These are phyloP conservation scores for Porcisia hertigi DNA, from an alignment of 208 protist genomes.

Conservation along the genomic window DNA sequence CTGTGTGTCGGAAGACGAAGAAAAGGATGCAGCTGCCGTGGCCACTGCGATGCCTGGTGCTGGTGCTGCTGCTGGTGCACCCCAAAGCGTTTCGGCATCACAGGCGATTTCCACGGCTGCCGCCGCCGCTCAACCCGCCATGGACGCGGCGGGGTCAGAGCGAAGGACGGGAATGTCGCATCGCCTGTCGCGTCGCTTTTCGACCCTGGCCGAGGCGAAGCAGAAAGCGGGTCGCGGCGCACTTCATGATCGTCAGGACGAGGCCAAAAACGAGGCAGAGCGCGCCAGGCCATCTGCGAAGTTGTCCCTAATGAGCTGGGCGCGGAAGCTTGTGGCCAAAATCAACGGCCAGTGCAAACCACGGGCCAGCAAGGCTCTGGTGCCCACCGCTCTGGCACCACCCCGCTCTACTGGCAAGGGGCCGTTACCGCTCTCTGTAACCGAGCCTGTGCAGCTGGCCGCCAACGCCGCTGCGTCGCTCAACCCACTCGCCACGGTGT, in stretches of 20 bases:
- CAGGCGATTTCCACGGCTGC: background rate
- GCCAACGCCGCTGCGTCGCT: background rate
- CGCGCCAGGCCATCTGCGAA: background rate
- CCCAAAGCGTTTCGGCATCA: background rate
- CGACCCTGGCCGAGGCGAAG: background rate
- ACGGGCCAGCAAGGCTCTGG: background rate
- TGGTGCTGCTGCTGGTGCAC: background rate
- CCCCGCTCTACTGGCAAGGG: background rate
- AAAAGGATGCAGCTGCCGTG: background rate
- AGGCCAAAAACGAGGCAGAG: background rate
- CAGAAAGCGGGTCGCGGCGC: background rate
- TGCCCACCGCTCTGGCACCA: background rate
- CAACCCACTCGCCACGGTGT: background rate
- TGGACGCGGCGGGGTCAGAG: background rate
- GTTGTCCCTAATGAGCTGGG: background rate
- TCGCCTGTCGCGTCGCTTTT: slow-evolving; percentile 10
- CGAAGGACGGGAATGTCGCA: background rate
- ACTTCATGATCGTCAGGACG: background rate
- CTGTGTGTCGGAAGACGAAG: background rate
- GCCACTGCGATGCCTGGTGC: background rate
- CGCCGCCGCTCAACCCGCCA: background rate
- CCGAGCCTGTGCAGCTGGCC: background rate
- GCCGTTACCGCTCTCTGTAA: background rate
- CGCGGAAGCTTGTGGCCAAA: slow-evolving; percentile 4
- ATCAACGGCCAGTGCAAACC: background rate